Conservation (phyloP, 805 yeast genomes). For the Lipomyces yamadae region DNA sequence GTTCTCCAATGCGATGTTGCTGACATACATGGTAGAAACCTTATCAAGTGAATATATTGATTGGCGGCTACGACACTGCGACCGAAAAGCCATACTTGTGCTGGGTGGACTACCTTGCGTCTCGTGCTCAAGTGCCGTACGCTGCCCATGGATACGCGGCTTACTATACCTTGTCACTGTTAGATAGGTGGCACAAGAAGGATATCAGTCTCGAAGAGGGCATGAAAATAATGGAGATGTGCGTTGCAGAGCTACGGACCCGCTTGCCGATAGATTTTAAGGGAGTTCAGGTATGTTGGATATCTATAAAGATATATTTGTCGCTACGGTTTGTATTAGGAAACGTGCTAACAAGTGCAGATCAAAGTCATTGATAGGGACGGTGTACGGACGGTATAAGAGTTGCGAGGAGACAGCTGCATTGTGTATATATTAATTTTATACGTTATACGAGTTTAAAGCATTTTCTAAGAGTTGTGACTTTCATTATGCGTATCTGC, state of each 20-base stretch:
- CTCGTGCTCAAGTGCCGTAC: conserved; percentile 87
- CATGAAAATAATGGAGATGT: conserved; percentile 67
- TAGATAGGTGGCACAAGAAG: conserved; percentile 86
- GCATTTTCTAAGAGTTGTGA: neutral
- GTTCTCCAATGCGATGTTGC: neutral
- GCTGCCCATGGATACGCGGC: conserved; percentile 99
- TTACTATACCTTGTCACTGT: conserved; percentile 84
- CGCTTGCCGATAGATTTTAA: conserved; percentile 95
- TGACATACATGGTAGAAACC: conserved; percentile 59
- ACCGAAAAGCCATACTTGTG: conserved; percentile 67
- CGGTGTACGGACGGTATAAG: conserved; percentile 56
- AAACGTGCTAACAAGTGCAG: conserved; percentile 33
- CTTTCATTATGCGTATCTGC: neutral
- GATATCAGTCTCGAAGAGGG: conserved; percentile 82
- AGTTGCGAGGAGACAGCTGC: neutral
- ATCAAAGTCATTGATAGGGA: conserved; percentile 69
- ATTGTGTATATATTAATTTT: neutral
- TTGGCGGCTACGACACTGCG: conserved; percentile 79
- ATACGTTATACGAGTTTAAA: neutral
- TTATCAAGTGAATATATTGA: conserved; percentile 86
- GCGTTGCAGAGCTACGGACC: conserved; percentile 75
- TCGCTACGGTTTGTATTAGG: neutral
- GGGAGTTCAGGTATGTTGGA: conserved; percentile 60
- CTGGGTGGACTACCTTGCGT: conserved; percentile 94
- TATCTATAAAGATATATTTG: neutral